Percentiles rank a stretch among this genome's conserved stretches.
These are phyloP conservation scores for Fraxinus platypoda DNA, from an alignment of 305 asterid genomes.

Conservation along the genomic window DNA sequence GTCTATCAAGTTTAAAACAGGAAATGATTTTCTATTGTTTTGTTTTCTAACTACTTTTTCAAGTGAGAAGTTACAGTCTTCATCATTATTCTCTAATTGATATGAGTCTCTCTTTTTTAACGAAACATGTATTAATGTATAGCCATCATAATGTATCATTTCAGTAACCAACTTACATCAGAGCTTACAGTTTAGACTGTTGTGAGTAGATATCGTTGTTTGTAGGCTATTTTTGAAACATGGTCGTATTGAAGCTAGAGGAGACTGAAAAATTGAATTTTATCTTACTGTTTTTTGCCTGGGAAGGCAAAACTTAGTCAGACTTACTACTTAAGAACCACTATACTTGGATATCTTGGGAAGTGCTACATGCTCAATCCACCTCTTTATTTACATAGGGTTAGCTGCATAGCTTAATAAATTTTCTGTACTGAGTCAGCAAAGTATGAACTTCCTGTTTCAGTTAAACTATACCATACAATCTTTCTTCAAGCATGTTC, in stretches of 20 bases:
- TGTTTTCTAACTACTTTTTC: slow-evolving; percentile 2
- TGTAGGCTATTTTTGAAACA: neutral
- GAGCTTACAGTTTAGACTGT: neutral
- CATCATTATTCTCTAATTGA: neutral
- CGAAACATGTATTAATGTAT: neutral
- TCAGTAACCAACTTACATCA: slow-evolving; percentile 8
- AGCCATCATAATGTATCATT: neutral
- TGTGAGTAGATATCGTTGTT: neutral
- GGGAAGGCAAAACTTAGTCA: slow-evolving; percentile 5
- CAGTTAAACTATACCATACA: slow-evolving; percentile 1
- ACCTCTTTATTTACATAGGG: neutral
- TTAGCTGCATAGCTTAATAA: slow-evolving; percentile 12
- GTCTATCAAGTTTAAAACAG: neutral
- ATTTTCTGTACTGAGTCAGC: neutral
- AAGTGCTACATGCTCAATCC: neutral
- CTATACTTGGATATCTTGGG: slow-evolving; percentile 1
- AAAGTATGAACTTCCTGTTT: neutral
- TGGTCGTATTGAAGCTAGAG: neutral
- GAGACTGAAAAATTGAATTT: neutral
- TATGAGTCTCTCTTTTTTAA: neutral
- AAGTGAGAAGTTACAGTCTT: neutral
- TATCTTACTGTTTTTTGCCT: neutral
- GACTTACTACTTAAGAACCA: slow-evolving; percentile 1
- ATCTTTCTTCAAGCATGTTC: neutral
- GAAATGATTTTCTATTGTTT: neutral